Conservation (phyloP, 768 basidiomycete species). For the Lyophyllum shimeji region DNA sequence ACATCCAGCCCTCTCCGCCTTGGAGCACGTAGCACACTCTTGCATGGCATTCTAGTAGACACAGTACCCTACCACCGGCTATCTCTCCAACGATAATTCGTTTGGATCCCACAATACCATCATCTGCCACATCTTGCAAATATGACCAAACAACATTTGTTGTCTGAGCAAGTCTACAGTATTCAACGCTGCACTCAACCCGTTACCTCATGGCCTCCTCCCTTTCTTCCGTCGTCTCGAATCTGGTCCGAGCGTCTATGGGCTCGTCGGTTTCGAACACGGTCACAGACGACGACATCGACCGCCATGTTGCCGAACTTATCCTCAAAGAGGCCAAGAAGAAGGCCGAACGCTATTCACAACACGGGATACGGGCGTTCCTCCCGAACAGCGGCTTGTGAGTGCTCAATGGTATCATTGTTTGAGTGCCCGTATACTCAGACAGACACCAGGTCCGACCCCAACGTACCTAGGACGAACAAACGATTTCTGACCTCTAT, state of each 20-base stretch:
- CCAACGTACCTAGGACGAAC: constrained; percentile 75
- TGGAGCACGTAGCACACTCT: neutral
- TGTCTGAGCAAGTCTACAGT: neutral
- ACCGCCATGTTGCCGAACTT: constrained; percentile 88
- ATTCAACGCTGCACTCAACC: neutral
- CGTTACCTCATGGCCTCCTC: constrained; percentile 44
- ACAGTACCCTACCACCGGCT: neutral
- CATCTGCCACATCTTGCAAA: constrained; percentile 15
- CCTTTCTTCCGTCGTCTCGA: constrained; percentile 82
- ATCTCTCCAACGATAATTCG: no score
- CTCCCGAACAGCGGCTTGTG: constrained; percentile 53
- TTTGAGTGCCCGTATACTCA: neutral
- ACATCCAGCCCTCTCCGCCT: neutral
- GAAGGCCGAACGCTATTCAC: constrained; percentile 78
- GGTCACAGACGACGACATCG: constrained; percentile 83
- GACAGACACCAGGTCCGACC: constrained; percentile 54
- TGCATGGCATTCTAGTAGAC: neutral
- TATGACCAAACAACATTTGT: constrained; percentile 10
- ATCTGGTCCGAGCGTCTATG: constrained; percentile 77
- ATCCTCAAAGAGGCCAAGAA: constrained; percentile 92
- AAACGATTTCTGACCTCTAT: constrained; percentile 84
- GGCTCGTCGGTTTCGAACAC: constrained; percentile 57
- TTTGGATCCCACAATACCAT: no score
- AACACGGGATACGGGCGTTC: constrained; percentile 79
- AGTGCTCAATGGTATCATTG: constrained; percentile 16